Percentiles rank a stretch among this genome's conserved stretches.
These are phyloP conservation scores for Coniochaeta ligniaria DNA, from an alignment of 2,329 filamentous ascomycete species.

Conservation along the genomic window DNA sequence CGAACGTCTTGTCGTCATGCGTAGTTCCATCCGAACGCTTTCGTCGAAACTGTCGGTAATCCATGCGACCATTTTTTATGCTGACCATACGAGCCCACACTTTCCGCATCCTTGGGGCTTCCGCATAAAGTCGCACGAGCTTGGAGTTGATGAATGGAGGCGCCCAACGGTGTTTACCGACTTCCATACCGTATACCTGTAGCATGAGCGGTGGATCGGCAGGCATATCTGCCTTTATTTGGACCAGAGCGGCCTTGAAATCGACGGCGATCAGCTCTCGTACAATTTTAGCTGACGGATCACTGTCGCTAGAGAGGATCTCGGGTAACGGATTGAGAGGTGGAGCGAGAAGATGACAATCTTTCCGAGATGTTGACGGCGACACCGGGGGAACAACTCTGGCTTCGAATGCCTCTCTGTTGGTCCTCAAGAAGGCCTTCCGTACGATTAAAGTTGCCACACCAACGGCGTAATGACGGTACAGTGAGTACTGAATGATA, in stretches of 20 bases:
- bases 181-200: conserved; percentile 76
- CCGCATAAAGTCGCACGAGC: conserved; percentile 77
- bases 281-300: conserved; percentile 20
- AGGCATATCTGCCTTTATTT: conserved; percentile 84
- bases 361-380: conserved; percentile 15
- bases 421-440: conserved; percentile 56
- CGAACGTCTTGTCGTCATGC: conserved; percentile 73
- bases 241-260: conserved; percentile 71
- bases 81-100: conserved; percentile 85
- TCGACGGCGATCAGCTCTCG: conserved; percentile 74
- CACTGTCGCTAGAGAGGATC: conserved; percentile 23
- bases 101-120: conserved; percentile 72
- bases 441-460: conserved; percentile 71
- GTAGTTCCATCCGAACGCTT: conserved; percentile 53
- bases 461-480: conserved; percentile 83
- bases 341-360: conserved; percentile 15
- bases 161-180: conserved; percentile 81
- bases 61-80: conserved; percentile 72
- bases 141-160: conserved; percentile 73
- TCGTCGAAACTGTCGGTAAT: conserved; percentile 69
- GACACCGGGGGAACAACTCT: conserved; percentile 16
- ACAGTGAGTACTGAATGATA: conserved; percentile 83
- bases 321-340: conserved; percentile 18
- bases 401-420: conserved; percentile 30
- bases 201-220: conserved; percentile 87